Conservation (phyloP, 1,284 basidiomycete genomes). For the Leccinum solheimii region DNA sequence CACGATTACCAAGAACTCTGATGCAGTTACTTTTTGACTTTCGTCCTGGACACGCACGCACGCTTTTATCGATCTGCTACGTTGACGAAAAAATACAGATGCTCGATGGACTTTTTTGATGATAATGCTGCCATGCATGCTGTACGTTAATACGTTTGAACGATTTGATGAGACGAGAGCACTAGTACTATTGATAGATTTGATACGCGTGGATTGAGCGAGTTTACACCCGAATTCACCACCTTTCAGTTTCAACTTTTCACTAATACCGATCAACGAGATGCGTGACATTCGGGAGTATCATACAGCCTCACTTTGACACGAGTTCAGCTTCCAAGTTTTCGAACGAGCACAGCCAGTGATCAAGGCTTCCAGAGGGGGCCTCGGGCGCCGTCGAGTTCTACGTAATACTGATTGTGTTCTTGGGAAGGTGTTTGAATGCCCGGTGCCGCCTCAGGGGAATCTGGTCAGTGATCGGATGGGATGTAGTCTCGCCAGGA, state of each 20-base stretch:
- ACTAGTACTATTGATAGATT: background rate
- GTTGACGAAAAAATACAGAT: background rate
- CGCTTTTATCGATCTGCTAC: background rate
- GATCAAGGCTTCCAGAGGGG: background rate
- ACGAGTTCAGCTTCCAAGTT: background rate
- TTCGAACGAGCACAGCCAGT: background rate
- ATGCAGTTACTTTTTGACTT: background rate
- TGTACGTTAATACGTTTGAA: background rate
- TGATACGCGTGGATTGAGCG: background rate
- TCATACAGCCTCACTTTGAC: background rate
- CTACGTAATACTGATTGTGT: background rate
- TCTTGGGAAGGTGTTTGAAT: background rate
- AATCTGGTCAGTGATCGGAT: too few species aligned
- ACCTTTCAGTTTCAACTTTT: background rate
- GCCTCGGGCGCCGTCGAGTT: background rate
- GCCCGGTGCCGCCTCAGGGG: too few species aligned
- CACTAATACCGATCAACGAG: background rate
- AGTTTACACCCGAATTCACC: background rate
- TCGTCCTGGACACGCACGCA: background rate
- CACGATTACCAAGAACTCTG: background rate
- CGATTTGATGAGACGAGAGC: background rate
- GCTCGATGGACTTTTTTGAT: background rate
- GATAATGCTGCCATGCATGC: background rate
- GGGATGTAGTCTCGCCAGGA: too few species aligned
- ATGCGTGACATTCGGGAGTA: background rate